These are phyloP conservation scores for Ceratocystis alfenasii DNA, from an alignment of 2,329 filamentous ascomycete species.

Conservation along the genomic window DNA sequence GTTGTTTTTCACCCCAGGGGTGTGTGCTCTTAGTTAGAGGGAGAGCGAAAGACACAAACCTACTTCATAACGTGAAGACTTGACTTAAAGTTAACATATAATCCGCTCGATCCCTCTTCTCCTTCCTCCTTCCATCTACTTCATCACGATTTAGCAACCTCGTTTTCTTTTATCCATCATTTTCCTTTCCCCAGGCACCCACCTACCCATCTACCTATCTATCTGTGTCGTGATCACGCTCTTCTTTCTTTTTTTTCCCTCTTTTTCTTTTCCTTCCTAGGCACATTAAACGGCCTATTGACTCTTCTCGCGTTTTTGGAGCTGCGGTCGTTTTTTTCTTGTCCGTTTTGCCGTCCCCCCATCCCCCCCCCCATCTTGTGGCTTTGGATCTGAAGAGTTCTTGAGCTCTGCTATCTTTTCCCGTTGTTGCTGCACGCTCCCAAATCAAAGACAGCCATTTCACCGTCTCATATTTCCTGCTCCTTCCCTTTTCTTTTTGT, in stretches of 20 bases:
- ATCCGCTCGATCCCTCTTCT: constrained; percentile 12
- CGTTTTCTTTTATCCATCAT: not conserved
- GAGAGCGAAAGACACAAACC: not conserved
- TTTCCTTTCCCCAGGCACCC: not conserved
- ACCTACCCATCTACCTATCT: not conserved
- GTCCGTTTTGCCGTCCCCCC: not conserved
- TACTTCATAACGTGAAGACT: constrained; percentile 1
- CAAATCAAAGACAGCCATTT: not conserved
- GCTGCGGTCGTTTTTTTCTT: not conserved
- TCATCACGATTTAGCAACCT: constrained; percentile 8
- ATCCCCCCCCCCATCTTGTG: not conserved
- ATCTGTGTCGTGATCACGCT: not conserved
- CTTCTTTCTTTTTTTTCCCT: too few species aligned
- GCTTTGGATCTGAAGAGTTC: not conserved
- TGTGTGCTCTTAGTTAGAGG: not conserved
- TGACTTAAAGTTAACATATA: constrained; percentile 17
- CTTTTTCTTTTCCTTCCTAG: not conserved
- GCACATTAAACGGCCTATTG: not conserved
- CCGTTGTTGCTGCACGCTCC: not conserved
- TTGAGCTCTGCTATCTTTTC: not conserved
- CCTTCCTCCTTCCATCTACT: constrained; percentile 13
- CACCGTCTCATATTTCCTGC: not conserved
- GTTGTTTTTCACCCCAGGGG: not conserved
- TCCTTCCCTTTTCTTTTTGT: not conserved
- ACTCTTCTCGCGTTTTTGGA: not conserved